Evolutionary conservation across 768 basidiomycete genomes (phyloP), one percentile per base, ranked within the genome.

Genomic region (Daedaleopsis sinensis): DNA sequence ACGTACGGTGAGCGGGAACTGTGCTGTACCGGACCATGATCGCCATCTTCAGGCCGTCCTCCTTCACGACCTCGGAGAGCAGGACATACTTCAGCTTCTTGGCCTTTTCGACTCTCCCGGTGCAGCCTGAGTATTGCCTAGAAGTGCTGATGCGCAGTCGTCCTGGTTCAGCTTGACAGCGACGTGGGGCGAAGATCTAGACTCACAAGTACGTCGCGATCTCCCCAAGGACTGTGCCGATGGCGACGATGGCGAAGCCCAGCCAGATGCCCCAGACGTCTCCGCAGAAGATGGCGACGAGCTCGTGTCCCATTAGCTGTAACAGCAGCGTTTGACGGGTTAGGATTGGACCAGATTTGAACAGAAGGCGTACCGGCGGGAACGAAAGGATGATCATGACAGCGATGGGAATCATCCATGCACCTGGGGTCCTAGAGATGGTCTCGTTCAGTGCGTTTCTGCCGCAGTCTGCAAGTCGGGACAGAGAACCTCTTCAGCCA

Each of bases 271-370:
- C 93, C 92, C 93, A 96, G 3, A 96, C 91, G 43, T 95, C 72
- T 13, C 95, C 94, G 67, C 91, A 93, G 4, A 96, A 78, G 39
- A 95, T 82, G 23, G 91, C 91, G 46, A 96, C 80, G 58, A 96
- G 89, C 78, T 96, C 95, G 65, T 96, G 93, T 6, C 95, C 95
- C 68, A 95, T 94, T 13, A 96, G 83, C 83, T 91, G 18, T 16
- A 50, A 32, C 27, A n/a, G n/a, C n/a, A 32, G 6, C 21, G 27
- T 32, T n/a, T 16, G 24, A 32, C 51, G 55, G 47, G 64, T n/a
- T 55, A 42, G 39, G 11, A 6, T 12, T 24, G 19, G 27, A 49
- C n/a, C n/a, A n/a, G n/a, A 38, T 13, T 1, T 37, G 5, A 5
- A 7, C 5, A 46, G 19, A 9, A 13, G 18, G 38, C 48, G n/a